Evolutionary conservation across 306 rosid species (phyloP).

Genomic region (Cucurbita moschata): DNA sequence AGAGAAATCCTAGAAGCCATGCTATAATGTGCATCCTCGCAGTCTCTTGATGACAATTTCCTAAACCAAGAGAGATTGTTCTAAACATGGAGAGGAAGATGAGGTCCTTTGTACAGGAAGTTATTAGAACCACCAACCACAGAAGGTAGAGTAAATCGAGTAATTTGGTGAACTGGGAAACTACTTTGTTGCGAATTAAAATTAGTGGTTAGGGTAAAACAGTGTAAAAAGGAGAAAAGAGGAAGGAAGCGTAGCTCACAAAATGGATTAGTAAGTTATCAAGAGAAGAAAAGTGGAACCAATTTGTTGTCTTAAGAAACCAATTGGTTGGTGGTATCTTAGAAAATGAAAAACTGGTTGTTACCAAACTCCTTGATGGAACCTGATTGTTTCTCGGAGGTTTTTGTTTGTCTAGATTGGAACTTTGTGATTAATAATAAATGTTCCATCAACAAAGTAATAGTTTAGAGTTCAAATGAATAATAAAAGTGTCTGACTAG

Average conservation of each 20-base stretch:
- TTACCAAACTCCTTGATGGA: neutral
- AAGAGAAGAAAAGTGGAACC: neutral
- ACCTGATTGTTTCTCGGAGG: neutral
- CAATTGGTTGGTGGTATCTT: neutral
- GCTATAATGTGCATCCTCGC: neutral
- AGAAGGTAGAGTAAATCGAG: neutral
- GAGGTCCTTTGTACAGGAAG: neutral
- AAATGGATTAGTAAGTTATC: neutral
- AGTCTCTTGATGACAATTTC: neutral
- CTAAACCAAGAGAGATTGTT: neutral
- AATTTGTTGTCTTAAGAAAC: neutral
- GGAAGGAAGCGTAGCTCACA: neutral
- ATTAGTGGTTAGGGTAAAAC: neutral
- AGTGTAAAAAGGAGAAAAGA: neutral
- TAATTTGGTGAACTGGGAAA: neutral
- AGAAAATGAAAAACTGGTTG: neutral
- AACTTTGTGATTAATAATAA: neutral
- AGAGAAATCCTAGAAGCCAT: neutral
- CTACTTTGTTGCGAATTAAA: neutral
- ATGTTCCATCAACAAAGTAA: neutral
- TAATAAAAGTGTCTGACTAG: neutral
- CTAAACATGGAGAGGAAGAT: neutral
- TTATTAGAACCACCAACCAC: neutral
- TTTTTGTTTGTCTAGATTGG: neutral
- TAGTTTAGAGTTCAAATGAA: neutral